Base-by-base conservation (phyloP, 768 basidiomycete species). In the Leccinum subgranulosum region DNA sequence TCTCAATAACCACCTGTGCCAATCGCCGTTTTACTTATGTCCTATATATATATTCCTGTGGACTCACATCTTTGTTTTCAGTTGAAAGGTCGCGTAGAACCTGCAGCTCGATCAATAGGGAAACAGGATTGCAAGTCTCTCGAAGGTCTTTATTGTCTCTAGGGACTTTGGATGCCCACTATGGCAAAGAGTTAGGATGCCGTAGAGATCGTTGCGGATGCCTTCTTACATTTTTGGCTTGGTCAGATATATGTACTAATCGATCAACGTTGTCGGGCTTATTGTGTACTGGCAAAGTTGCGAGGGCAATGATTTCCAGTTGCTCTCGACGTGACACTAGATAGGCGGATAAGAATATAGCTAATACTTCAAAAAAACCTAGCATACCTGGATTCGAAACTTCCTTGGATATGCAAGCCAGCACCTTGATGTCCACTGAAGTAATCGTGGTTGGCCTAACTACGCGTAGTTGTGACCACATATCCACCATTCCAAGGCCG, bases 401-500 rank as follows among this genome's bases (percentile, higher is more conserved):
- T 23, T 58, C 51, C 12, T 29, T 4, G 4, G 60, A 55, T 10
- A 34, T 51, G 27, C 60, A 43, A 19, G 57, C 62, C 25, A 73
- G 47, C 19, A 43, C 25, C 25, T n/a, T 60, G 21, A 74, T 47
- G 9, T 69, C 69, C 21, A 21, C 8, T 10, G 56, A 69, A 6
- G 55, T 63, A 10, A 63, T 51, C 29, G 62, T 64, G 47, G 48
- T 56, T 39, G 46, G 50, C 57, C 53, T 56, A 19, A 63, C 63
- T 12, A 43, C 39, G 11, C 66, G 78, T 54, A 86, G 70, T 6
- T 67, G 69, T 12, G 78, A 75, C 93, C 93, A 96, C 34, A 96
- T 82, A 21, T 85, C 77, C 19, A 81, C 73, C 68, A 94, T 74
- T 23, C 87, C 89, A 25, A 84, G 76, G 4, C 95, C 94, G n/a